Base-by-base conservation (phyloP, 192 early-diverging fungal genomes). In the Coemansia sp. region DNA sequence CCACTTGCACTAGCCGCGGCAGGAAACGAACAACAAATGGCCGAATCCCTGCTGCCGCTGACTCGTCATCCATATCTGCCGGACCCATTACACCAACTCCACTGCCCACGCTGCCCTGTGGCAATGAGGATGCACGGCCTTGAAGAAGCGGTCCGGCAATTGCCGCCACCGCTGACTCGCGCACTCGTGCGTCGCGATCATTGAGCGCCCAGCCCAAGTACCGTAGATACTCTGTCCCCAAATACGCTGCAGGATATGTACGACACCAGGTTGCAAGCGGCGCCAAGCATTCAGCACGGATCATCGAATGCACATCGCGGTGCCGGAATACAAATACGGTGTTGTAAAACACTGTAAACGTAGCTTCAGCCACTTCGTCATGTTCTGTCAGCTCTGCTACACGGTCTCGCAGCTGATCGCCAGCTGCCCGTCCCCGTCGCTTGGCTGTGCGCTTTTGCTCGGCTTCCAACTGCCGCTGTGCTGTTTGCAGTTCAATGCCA, bases 321-420 rank as follows among this genome's bases (percentile, higher is more conserved):
- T 88, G 89, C 23, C 96, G 81, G 64, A 93, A 90, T 18, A 90
- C 81, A 80, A 96, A 99, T 11, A 99, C 82, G 32, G 87, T 82
- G 30, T 88, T 84, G 79, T 92, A 93, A 50, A 91, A 82, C 38
- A 88, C 87, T 32, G 79, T 58, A 38, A 92, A 73, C 63, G 83
- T 84, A 4, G 69, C 61, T 17, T 86, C 80, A 0, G 92, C 39
- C 30, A 78, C 53, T 28, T 76, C 64, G 39, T 86, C 84, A 36
- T 88, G 88, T 15, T 56, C 58, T 20, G 80, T 58, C n/a, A 87
- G 56, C 2, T 67, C 62, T 1, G 72, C 51, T 16, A 76, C 66
- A 44, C 66, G 62, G 3, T 37, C 45, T 6, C 62, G 53, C 16
- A 65, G 54, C 58, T 68, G 65, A 38, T 49, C 46, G 11, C 17